These are phyloP conservation scores for Colletotrichum zoysiae DNA, from an alignment of 2,329 filamentous ascomycete species.

Conservation along the genomic window DNA sequence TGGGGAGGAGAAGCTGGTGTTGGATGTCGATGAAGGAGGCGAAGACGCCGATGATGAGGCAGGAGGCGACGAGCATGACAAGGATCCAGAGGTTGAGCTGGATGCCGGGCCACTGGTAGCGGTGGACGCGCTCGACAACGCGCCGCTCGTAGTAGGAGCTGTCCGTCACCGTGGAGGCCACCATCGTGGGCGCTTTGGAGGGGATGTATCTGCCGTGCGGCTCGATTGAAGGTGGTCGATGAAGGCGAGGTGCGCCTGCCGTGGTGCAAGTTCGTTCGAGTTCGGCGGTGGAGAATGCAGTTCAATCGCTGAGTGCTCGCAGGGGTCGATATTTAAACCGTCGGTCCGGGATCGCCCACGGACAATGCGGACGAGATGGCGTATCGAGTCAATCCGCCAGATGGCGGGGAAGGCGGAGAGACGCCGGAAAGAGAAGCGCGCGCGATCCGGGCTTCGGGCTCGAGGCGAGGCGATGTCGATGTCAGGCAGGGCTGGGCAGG, in stretches of 20 bases:
- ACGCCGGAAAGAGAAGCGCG: neutral
- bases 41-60: constrained; percentile 72
- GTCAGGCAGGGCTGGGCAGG: constrained; percentile 12
- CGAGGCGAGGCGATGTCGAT: neutral
- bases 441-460: neutral
- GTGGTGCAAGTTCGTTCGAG: neutral
- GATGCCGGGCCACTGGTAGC: constrained; percentile 77
- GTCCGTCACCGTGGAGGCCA: constrained; percentile 53
- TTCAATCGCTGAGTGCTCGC: neutral
- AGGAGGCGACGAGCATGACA: constrained; percentile 71
- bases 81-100: constrained; percentile 77
- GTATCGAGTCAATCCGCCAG: neutral
- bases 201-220: neutral
- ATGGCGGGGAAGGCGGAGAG: neutral
- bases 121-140: constrained; percentile 61
- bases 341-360: neutral
- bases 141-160: constrained; percentile 60
- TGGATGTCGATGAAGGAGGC: constrained; percentile 71
- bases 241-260: neutral
- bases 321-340: neutral
- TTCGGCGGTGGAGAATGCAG: neutral
- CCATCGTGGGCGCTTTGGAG: constrained; percentile 43
- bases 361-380: neutral
- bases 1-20: constrained; percentile 62
- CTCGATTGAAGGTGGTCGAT: neutral